A percentile compares a stretch with the other conserved stretches of the same genome.
Conservation (phyloP, 176 grass and related monocot genomes). For the Carex scoparia region DNA sequence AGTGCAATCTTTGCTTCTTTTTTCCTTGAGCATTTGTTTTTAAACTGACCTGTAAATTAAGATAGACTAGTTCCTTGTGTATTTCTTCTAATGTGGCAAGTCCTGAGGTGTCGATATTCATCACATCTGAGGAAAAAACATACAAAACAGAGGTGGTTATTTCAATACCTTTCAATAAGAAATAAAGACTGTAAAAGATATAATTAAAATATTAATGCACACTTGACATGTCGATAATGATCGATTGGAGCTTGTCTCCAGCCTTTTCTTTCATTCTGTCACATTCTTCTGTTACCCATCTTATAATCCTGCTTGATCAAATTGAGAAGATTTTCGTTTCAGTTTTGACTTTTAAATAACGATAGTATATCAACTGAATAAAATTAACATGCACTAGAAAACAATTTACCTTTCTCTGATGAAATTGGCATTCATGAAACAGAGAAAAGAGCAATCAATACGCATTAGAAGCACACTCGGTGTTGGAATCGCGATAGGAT, state of each 20-base stretch:
- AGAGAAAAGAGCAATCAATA: slow-evolving; percentile 75
- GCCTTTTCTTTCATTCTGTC: slow-evolving; percentile 35
- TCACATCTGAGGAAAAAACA: slow-evolving; percentile 52
- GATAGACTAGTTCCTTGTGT: slow-evolving; percentile 54
- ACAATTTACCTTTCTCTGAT: slow-evolving; percentile 73
- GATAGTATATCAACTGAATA: not conserved
- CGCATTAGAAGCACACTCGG: slow-evolving; percentile 41
- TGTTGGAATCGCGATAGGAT: slow-evolving; percentile 47
- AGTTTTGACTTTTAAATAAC: not conserved
- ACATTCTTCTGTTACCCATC: slow-evolving; percentile 43
- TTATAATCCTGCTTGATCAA: slow-evolving; percentile 46
- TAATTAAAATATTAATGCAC: not conserved
- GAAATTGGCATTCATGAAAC: slow-evolving; percentile 78
- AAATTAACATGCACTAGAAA: not conserved
- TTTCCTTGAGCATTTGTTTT: not conserved
- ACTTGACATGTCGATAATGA: slow-evolving; percentile 93
- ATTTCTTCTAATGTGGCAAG: slow-evolving; percentile 52
- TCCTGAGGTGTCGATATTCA: slow-evolving; percentile 88
- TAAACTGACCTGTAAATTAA: slow-evolving; percentile 58
- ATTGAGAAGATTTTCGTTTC: not conserved
- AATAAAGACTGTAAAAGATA: not conserved
- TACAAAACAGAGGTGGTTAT: slow-evolving; percentile 8
- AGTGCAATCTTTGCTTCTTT: not conserved
- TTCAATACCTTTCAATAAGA: not conserved
- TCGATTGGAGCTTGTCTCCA: slow-evolving; percentile 44